Conservation (phyloP, 1,139 yeast genomes). For the Pichia sp. region DNA sequence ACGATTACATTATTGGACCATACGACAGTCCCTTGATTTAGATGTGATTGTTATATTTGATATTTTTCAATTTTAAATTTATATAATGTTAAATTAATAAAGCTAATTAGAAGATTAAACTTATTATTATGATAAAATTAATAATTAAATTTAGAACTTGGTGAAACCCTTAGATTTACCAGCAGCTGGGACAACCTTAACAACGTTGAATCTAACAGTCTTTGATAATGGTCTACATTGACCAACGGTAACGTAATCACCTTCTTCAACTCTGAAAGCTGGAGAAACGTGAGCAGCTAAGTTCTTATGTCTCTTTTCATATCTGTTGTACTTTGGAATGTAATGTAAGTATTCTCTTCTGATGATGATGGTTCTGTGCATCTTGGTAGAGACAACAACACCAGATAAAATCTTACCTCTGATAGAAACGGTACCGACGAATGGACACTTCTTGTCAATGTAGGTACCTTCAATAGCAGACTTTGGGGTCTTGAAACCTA, state of each 20-base stretch:
- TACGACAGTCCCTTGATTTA: too few relatives aligned
- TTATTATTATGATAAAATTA: slow-evolving; percentile 1
- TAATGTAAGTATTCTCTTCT: slow-evolving; percentile 99
- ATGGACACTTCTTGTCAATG: slow-evolving; percentile 99
- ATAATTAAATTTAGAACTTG: slow-evolving; percentile 67
- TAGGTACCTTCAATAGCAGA: slow-evolving; percentile 98
- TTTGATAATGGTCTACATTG: slow-evolving; percentile 99
- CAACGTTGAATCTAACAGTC: slow-evolving; percentile 99
- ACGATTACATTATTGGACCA: too few relatives aligned
- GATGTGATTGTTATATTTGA: too few relatives aligned
- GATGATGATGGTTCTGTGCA: slow-evolving; percentile 99
- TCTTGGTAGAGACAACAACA: slow-evolving; percentile 99
- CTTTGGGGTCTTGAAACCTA: slow-evolving; percentile 99
- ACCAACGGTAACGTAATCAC: slow-evolving; percentile 99
- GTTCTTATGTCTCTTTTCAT: slow-evolving; percentile 99
- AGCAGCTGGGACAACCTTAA: slow-evolving; percentile 89
- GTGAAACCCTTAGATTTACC: slow-evolving; percentile 94
- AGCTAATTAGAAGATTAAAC: too few relatives aligned
- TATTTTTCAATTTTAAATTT: too few relatives aligned
- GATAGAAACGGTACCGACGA: slow-evolving; percentile 94
- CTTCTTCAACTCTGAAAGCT: slow-evolving; percentile 99
- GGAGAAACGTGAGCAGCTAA: slow-evolving; percentile 99
- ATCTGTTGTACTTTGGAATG: slow-evolving; percentile 99
- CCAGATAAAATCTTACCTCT: slow-evolving; percentile 99
- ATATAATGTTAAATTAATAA: slow-evolving; percentile 10